phyloP scores from a whole-genome alignment of 768 basidiomycete species.

The Leccinum broughii region DNA sequence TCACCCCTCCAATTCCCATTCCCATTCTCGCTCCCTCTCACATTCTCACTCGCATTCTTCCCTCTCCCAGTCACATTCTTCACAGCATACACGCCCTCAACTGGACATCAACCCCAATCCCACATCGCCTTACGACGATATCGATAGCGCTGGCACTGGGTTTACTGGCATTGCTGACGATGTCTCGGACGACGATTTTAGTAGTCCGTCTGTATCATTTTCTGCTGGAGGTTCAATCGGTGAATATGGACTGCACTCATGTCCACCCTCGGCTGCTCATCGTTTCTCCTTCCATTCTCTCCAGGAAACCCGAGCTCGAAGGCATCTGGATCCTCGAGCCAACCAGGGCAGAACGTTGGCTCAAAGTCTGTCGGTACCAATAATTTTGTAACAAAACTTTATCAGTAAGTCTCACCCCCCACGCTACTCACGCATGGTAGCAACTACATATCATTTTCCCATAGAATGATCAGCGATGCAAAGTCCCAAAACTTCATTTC shows the following conservation, averaged over 20 bases:
- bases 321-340: conserved; percentile 16
- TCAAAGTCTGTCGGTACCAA: conserved; percentile 69
- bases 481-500: conserved; percentile 78
- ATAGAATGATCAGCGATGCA: conserved; percentile 83
- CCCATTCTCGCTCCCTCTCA: conserved; percentile 19
- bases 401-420: conserved; percentile 57
- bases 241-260: not conserved
- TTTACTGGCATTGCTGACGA: conserved; percentile 25
- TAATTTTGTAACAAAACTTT: conserved; percentile 88
- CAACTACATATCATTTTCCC: not conserved
- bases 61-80: conserved; percentile 20
- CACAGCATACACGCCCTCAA: conserved; percentile 20
- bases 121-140: conserved; percentile 54
- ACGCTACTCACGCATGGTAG: not conserved
- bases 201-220: conserved; percentile 19
- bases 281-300: not conserved
- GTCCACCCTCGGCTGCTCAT: not conserved
- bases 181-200: conserved; percentile 28
- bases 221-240: conserved; percentile 11
- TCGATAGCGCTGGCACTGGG: conserved; percentile 45
- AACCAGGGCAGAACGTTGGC: conserved; percentile 49
- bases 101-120: conserved; percentile 33
- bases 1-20: conserved; percentile 24
- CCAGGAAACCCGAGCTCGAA: conserved; percentile 17
- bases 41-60: conserved; percentile 26